phyloP scores from a whole-genome alignment of 2,329 filamentous ascomycete species.

The Salinomyces thailandicus region DNA sequence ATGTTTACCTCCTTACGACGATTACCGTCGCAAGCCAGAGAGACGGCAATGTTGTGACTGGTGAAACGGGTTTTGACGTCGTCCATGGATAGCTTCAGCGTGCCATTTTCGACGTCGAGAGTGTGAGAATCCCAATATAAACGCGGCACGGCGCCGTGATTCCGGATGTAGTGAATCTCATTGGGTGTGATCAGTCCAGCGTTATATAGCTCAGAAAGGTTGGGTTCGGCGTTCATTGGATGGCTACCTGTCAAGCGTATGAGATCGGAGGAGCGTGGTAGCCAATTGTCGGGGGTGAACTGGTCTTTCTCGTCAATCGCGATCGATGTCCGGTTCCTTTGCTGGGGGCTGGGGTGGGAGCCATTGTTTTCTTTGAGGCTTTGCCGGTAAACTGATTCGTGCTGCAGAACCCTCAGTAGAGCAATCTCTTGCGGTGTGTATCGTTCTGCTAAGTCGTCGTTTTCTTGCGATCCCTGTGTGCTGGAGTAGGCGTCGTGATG shows the following conservation, averaged over 20 bases:
- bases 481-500: conserved; percentile 29
- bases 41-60: conserved; percentile 39
- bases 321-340: conserved; percentile 22
- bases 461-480: conserved; percentile 11
- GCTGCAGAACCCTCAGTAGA: conserved; percentile 31
- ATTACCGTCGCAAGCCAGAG: conserved; percentile 42
- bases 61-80: conserved; percentile 35
- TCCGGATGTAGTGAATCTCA: conserved; percentile 43
- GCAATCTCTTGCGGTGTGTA: conserved; percentile 36
- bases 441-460: conserved; percentile 26
- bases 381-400: conserved; percentile 36
- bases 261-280: conserved; percentile 37
- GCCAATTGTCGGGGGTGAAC: conserved; percentile 45
- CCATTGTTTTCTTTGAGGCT: conserved; percentile 36
- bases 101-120: conserved; percentile 34
- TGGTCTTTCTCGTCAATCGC: conserved; percentile 42
- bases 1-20: conserved; percentile 44
- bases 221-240: conserved; percentile 42
- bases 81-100: conserved; percentile 34
- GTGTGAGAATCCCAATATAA: conserved; percentile 41
- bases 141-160: conserved; percentile 44
- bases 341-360: conserved; percentile 29
- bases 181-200: conserved; percentile 43
- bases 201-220: conserved; percentile 34
- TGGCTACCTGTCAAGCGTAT: conserved; percentile 45